Conservation (phyloP, 192 early-diverging fungal genomes). For the Coemansia sp. region DNA sequence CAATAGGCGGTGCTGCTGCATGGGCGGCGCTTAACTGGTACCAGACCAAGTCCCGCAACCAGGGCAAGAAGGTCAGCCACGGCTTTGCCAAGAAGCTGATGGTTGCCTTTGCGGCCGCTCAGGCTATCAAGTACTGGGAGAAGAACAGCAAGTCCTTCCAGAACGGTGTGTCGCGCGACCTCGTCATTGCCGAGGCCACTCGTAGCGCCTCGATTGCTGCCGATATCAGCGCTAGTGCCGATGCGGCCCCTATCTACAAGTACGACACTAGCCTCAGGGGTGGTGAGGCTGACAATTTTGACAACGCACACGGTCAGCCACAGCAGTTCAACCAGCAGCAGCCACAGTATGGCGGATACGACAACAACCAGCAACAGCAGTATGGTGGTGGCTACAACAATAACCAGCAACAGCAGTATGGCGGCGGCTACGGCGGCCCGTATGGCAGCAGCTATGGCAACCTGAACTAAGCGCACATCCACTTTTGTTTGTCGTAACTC, state of each 20-base stretch:
- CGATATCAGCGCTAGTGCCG: conserved; percentile 19
- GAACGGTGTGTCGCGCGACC: conserved; percentile 39
- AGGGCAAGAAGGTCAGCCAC: conserved; percentile 51
- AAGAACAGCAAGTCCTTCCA: conserved; percentile 47
- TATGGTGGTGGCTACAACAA: conserved; percentile 6
- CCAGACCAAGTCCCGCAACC: conserved; percentile 40
- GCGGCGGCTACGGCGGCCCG: conserved; percentile 8
- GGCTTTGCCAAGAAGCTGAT: conserved; percentile 45
- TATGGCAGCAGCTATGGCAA: conserved; percentile 7
- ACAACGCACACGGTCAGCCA: background rate
- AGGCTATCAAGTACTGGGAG: conserved; percentile 50
- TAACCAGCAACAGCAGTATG: conserved; percentile 8
- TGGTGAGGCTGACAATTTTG: conserved; percentile 34
- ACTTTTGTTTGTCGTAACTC: background rate
- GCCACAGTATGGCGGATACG: conserved; percentile 1
- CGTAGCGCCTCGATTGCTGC: conserved; percentile 13
- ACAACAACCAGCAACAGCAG: conserved; percentile 1
- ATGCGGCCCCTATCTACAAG: background rate
- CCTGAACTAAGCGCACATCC: conserved; percentile 6
- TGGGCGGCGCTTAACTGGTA: conserved; percentile 54
- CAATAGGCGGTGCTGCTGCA: conserved; percentile 51
- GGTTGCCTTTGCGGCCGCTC: conserved; percentile 46
- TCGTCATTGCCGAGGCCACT: conserved; percentile 33
- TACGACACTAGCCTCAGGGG: conserved; percentile 11
- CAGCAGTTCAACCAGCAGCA: background rate